These are phyloP conservation scores for Neurospora discreta DNA, from an alignment of 495 filamentous ascomycete genomes.

Conservation along the genomic window DNA sequence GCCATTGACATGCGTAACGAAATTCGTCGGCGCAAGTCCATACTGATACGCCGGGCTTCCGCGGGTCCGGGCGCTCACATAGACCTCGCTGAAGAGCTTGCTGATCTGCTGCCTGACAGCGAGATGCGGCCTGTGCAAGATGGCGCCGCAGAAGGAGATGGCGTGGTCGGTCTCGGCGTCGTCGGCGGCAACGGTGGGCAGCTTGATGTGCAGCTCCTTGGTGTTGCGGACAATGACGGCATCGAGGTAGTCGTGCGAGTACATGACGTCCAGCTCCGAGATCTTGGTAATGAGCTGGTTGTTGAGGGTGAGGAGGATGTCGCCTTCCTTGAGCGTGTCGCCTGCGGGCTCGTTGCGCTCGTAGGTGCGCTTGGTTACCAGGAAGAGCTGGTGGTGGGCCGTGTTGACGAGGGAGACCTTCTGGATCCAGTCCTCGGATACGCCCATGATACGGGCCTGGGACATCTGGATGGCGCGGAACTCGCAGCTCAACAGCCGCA, in stretches of 20 bases:
- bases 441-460: constrained; percentile 96
- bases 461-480: constrained; percentile 93
- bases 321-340: constrained; percentile 67
- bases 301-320: constrained; percentile 87
- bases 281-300: constrained; percentile 86
- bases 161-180: constrained; percentile 87
- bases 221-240: constrained; percentile 81
- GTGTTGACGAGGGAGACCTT: constrained; percentile 78
- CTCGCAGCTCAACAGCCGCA: constrained; percentile 87
- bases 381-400: constrained; percentile 90
- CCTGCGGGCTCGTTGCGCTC: constrained; percentile 54
- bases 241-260: constrained; percentile 72
- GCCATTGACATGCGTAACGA: constrained; percentile 91
- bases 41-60: constrained; percentile 89
- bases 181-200: constrained; percentile 79
- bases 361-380: constrained; percentile 77
- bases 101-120: constrained; percentile 95
- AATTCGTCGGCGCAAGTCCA: constrained; percentile 88
- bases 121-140: constrained; percentile 87
- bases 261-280: constrained; percentile 92
- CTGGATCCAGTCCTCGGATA: constrained; percentile 89
- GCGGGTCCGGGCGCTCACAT: constrained; percentile 74
- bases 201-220: constrained; percentile 61
- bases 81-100: constrained; percentile 94
- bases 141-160: constrained; percentile 89